Conservation (phyloP, 1,284 basidiomycete genomes). For the Fomes fomentarius region DNA sequence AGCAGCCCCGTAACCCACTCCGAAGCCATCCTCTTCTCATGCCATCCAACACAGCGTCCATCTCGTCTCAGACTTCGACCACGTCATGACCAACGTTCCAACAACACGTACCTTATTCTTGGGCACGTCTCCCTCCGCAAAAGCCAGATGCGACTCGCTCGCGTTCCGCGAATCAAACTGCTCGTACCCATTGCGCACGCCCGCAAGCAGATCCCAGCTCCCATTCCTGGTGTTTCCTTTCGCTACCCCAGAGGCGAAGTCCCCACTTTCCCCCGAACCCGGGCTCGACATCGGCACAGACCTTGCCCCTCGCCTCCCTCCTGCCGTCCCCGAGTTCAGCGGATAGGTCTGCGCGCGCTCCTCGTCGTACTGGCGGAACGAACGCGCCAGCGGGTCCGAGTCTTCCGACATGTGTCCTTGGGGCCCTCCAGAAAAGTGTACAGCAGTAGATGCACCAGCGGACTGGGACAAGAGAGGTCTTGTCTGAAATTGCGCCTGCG, state of each 20-base stretch:
- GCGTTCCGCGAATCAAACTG: constrained; percentile 62
- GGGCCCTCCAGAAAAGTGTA: neutral
- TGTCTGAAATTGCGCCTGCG: constrained; percentile 12
- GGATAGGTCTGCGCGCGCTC: constrained; percentile 26
- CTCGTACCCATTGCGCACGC: constrained; percentile 59
- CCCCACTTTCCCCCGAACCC: constrained; percentile 12
- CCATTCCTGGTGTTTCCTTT: constrained; percentile 23
- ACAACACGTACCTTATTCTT: constrained; percentile 48
- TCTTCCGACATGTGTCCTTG: constrained; percentile 16
- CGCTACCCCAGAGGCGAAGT: constrained; percentile 4
- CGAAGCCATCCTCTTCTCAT: too few species aligned
- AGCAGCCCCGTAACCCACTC: neutral
- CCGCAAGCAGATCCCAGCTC: constrained; percentile 58
- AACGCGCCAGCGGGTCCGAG: constrained; percentile 16
- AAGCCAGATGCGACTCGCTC: constrained; percentile 54
- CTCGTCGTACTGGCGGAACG: constrained; percentile 27
- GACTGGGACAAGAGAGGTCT: constrained; percentile 17
- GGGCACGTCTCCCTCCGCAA: constrained; percentile 67
- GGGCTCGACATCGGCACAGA: neutral
- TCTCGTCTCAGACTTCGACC: too few species aligned
- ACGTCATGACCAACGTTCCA: too few species aligned
- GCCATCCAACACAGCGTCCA: too few species aligned
- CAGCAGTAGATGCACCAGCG: neutral
- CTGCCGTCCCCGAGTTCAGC: neutral
- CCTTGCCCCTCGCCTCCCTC: neutral